These are phyloP conservation scores for Chionographis japonica DNA, from an alignment of 106 monocot species.

Conservation along the genomic window DNA sequence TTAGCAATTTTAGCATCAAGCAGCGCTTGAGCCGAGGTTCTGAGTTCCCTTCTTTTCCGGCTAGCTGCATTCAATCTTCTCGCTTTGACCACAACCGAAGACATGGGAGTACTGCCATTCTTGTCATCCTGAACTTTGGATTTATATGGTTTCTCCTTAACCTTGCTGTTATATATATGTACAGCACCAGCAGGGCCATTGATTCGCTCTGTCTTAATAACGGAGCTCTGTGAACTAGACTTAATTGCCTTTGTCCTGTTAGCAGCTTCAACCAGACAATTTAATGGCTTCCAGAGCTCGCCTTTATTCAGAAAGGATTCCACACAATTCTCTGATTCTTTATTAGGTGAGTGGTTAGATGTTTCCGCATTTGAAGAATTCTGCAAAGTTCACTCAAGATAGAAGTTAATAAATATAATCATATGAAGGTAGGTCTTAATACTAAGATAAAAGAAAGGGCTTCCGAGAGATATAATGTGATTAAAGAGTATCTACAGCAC, in stretches of 20 bases:
- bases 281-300: constrained; percentile 83
- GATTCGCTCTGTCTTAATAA: constrained; percentile 39
- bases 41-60: constrained; percentile 30
- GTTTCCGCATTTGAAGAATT: constrained; percentile 40
- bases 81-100: constrained; percentile 11
- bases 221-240: constrained; percentile 30
- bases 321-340: constrained; percentile 23
- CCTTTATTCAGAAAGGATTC: constrained; percentile 38
- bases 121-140: constrained; percentile 28
- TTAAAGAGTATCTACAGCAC: neutral
- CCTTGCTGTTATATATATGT: constrained; percentile 17
- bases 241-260: constrained; percentile 60
- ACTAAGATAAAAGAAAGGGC: neutral
- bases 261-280: constrained; percentile 83
- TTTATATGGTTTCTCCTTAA: constrained; percentile 22
- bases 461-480: neutral
- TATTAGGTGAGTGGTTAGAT: constrained; percentile 26
- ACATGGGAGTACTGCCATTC: constrained; percentile 7
- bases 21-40: constrained; percentile 37
- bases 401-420: no score
- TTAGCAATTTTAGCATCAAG: constrained; percentile 41
- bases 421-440: neutral
- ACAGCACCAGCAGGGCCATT: constrained; percentile 22
- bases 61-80: constrained; percentile 25
- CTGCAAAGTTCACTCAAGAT: constrained; percentile 25